Percentiles rank a stretch among this genome's conserved stretches.
Conservation (phyloP, 2,329 filamentous ascomycete species). For the Verruconis gallopava region DNA sequence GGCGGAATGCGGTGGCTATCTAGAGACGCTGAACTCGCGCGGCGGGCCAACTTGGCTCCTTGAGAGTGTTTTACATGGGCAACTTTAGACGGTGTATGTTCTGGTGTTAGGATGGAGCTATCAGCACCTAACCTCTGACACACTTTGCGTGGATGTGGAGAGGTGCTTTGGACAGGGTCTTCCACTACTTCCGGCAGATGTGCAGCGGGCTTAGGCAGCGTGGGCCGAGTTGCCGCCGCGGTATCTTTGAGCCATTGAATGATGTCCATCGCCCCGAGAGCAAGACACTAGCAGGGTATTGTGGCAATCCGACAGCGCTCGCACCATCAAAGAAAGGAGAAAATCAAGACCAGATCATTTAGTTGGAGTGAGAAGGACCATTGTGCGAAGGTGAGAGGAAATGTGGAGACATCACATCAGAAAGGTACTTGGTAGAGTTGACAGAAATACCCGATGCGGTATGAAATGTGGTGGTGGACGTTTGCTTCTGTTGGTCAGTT, state of each 20-base stretch:
- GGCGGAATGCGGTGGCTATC: neutral
- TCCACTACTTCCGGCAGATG: neutral
- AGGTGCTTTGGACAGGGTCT: neutral
- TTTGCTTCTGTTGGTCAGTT: too few species aligned
- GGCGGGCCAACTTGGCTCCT: neutral
- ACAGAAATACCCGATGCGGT: too few species aligned
- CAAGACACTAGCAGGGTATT: neutral
- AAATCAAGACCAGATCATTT: too few species aligned
- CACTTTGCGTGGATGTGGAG: neutral
- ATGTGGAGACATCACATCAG: too few species aligned
- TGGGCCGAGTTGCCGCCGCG: slow-evolving; percentile 16
- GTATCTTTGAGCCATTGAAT: slow-evolving; percentile 31
- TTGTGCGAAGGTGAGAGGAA: too few species aligned
- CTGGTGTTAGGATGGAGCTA: slow-evolving; percentile 4
- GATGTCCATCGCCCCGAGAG: slow-evolving; percentile 28
- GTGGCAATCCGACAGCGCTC: too few species aligned
- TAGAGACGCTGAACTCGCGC: neutral
- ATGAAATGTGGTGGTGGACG: too few species aligned
- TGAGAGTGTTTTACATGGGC: neutral
- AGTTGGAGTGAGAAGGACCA: too few species aligned
- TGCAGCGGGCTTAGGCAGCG: neutral
- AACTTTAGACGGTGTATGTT: slow-evolving; percentile 2
- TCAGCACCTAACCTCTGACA: neutral
- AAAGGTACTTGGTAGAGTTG: too few species aligned
- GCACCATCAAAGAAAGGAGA: too few species aligned